Evolutionary conservation across 2,329 filamentous ascomycete species (phyloP), one percentile per base, ranked within the genome.

Genomic region (Cytospora leucostoma): DNA sequence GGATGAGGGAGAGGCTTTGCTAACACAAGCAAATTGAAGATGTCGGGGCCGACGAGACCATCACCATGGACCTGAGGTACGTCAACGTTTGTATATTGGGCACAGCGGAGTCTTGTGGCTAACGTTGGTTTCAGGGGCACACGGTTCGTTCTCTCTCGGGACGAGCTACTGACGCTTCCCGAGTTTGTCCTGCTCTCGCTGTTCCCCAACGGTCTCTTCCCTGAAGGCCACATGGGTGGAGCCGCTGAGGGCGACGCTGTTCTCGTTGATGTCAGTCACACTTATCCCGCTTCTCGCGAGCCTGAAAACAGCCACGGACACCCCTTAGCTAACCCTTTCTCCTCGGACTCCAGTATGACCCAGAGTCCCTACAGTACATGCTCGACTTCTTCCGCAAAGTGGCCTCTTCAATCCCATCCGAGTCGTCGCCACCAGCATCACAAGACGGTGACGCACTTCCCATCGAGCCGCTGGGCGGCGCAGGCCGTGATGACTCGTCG

Each of bases 121-220:
- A 55, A 65, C 37, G 49, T 54, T 19, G 13, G 49, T 55, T 51
- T 56, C 72, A 97, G 95, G 77, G 95, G 94, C 69, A 95, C 90
- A 63, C 89, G 92, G 69, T 99, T 99, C 76, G 93, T 93, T 19
- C 86, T 99, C 56, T 98, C 94, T 15, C 84, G 95, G 74, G 95
- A 99, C 73, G 95, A 99, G 77, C 85, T 99, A 59, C 82, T 99
- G 67, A 99, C 95, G 11, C 83, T 99, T 56, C 95, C 95, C 59
- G 95, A 99, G 80, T 99, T 99, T 72, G 95, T 99, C 53, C 84
- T 99, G 52, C 82, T 99, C 49, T 99, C 95, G n/a, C 83, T 99
- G 49, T 99, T 99, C 71, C 95, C 95, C 47, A 99, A 99, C 74
- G 95, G 95, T n/a, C 84, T 99, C 32, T 93, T 99, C 67, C 95